A percentile compares a stretch with the other conserved stretches of the same genome.
Evolutionary conservation across 192 early-diverging fungal genomes (phyloP).

Genomic region (Linnemannia hyalina): DNA sequence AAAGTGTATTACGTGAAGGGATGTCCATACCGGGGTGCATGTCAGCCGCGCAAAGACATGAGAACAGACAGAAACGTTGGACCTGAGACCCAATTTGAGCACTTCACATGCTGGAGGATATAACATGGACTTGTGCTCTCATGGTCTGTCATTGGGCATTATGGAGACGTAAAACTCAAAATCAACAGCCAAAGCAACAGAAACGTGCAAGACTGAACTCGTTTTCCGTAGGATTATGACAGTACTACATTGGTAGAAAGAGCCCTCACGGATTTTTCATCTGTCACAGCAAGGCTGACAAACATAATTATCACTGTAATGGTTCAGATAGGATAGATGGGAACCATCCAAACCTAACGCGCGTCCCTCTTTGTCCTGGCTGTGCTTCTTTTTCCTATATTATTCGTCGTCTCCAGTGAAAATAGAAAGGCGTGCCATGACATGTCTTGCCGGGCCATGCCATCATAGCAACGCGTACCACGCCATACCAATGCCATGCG

Average conservation of each 20-base stretch:
- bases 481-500: not conserved
- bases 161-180: conserved; percentile 1
- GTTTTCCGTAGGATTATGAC: not conserved
- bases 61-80: not conserved
- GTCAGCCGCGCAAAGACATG: not conserved
- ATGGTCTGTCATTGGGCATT: not conserved
- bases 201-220: not conserved
- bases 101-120: not conserved
- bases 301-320: not conserved
- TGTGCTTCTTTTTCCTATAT: not conserved
- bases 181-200: not conserved
- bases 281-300: not conserved
- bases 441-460: not conserved
- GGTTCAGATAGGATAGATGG: not conserved
- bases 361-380: not conserved
- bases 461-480: not conserved
- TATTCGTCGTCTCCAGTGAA: not conserved
- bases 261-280: conserved; percentile 1
- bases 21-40: not conserved
- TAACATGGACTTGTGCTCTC: conserved; percentile 3
- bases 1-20: not conserved
- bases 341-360: not conserved
- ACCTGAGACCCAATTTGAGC: not conserved
- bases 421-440: not conserved
- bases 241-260: not conserved